Evolutionary conservation across 345 rosid species (phyloP).

Genomic region (Hirschfeldia incana): DNA sequence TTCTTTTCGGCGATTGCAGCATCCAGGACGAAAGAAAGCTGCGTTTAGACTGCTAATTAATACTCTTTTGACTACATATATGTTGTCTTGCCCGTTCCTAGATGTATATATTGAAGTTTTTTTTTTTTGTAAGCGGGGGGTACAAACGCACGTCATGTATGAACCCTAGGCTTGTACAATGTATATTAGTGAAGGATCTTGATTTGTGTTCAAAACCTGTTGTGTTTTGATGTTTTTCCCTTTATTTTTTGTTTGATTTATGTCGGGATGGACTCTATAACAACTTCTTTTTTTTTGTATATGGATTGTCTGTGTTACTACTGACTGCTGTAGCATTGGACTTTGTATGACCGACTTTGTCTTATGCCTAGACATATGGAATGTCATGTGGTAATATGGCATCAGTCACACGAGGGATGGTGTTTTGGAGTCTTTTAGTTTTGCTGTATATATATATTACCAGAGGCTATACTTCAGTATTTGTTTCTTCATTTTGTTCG

Average conservation of each 20-base stretch:
- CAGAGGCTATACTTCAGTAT: neutral
- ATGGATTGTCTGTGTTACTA: neutral
- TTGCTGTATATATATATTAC: too few species aligned
- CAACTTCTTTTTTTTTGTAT: neutral
- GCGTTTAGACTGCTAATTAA: conserved; percentile 1
- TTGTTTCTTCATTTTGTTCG: neutral
- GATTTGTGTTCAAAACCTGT: neutral
- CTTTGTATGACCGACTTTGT: neutral
- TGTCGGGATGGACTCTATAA: neutral
- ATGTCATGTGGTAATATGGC: neutral
- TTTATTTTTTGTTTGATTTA: neutral
- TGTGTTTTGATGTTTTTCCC: neutral
- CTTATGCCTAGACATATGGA: neutral
- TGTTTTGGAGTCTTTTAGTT: neutral
- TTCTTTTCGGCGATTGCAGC: conserved; percentile 43
- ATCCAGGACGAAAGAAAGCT: conserved; percentile 19
- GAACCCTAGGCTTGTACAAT: neutral
- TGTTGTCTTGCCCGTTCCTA: neutral
- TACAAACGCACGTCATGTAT: neutral
- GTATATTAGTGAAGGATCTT: neutral
- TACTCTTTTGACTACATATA: conserved; percentile 12
- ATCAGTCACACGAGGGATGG: neutral
- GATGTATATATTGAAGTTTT: neutral
- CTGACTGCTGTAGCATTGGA: neutral
- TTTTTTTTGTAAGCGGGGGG: neutral